phyloP scores from a whole-genome alignment of 1,284 basidiomycete genomes.

The Cerrena zonata region DNA sequence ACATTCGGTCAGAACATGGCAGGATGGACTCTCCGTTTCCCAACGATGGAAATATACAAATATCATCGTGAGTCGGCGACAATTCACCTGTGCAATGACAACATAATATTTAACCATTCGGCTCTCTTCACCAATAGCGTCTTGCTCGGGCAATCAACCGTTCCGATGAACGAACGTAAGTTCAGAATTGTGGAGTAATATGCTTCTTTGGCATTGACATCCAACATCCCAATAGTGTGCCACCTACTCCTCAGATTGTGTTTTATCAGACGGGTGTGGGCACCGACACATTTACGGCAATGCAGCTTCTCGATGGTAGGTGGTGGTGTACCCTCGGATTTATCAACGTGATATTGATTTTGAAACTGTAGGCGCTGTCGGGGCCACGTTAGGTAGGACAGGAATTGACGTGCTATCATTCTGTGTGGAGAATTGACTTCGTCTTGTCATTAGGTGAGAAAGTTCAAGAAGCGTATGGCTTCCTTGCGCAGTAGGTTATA shows the following conservation, averaged over 20 bases:
- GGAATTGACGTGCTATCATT: constrained; percentile 1
- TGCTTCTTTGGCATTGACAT: constrained; percentile 27
- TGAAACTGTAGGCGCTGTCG: constrained; percentile 45
- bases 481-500: constrained; percentile 70
- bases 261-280: constrained; percentile 68
- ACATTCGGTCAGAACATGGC: constrained; percentile 28
- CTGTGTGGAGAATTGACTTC: constrained; percentile 1
- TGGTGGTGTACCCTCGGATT: no score
- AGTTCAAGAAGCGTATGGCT: constrained; percentile 68
- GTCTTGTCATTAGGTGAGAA: constrained; percentile 50
- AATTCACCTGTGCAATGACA: not conserved
- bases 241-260: constrained; percentile 56
- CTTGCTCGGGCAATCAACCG: constrained; percentile 52
- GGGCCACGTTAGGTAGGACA: constrained; percentile 48
- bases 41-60: constrained; percentile 58
- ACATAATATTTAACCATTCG: not conserved
- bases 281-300: constrained; percentile 40
- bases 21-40: constrained; percentile 41
- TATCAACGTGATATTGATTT: not conserved
- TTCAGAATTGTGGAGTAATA: no score
- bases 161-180: constrained; percentile 47
- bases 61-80: constrained; percentile 42
- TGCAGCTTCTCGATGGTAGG: constrained; percentile 42
- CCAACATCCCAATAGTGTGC: no score
- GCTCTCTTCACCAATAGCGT: constrained; percentile 25